Conservation (phyloP, 139 green algal genomes). For the Chlamydomonas sp. region DNA sequence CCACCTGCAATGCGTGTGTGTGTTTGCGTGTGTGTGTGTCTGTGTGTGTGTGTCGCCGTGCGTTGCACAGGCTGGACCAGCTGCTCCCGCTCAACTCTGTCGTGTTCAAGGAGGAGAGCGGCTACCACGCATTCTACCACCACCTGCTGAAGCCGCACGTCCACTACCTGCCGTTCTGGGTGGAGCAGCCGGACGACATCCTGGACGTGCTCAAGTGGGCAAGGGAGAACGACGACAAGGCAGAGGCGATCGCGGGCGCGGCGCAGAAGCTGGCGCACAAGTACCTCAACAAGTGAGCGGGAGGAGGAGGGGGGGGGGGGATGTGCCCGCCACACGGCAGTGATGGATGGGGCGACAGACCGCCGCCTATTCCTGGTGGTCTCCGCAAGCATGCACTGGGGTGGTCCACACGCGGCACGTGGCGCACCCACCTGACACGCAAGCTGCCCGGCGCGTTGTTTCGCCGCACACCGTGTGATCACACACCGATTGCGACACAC, state of each 20-base stretch:
- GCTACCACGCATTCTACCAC: constrained; percentile 34
- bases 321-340: no score
- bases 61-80: constrained; percentile 20
- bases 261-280: constrained; percentile 17
- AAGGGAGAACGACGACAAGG: constrained; percentile 17
- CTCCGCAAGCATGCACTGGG: not conserved
- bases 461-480: no score
- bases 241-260: constrained; percentile 15
- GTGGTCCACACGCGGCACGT: not conserved
- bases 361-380: not conserved
- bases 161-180: not conserved
- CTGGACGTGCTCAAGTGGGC: constrained; percentile 16
- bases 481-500: no score
- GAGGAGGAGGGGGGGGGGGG: no score
- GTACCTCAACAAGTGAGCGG: no score
- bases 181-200: constrained; percentile 17
- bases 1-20: not conserved
- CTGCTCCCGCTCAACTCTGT: constrained; percentile 29
- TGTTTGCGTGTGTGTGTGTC: not conserved
- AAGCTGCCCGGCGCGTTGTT: not conserved
- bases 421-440: not conserved
- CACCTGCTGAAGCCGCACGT: constrained; percentile 21
- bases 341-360: not conserved
- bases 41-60: not conserved
- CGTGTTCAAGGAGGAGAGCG: constrained; percentile 30